Evolutionary conservation across 2,329 filamentous ascomycete species (phyloP).

Genomic region (Aschersonia sp.): DNA sequence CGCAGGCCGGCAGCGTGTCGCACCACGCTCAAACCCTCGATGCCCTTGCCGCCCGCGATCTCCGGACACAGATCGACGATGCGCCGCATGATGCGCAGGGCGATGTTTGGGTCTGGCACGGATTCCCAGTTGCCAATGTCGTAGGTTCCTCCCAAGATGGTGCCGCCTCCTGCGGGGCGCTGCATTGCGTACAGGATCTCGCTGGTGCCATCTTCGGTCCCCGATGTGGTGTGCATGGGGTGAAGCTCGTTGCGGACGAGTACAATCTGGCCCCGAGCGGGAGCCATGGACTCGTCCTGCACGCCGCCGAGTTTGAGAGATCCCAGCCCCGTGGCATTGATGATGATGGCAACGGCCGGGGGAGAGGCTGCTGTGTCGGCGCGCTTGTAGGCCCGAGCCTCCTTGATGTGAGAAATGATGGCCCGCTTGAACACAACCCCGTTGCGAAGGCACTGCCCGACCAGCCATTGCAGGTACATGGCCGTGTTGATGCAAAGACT

Average conservation of each 20-base stretch:
- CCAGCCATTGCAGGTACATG: constrained; percentile 75
- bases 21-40: constrained; percentile 60
- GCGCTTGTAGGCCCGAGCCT: constrained; percentile 35
- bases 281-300: constrained; percentile 55
- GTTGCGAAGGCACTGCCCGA: constrained; percentile 61
- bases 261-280: constrained; percentile 71
- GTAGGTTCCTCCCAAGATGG: constrained; percentile 74
- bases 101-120: constrained; percentile 65
- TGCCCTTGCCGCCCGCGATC: constrained; percentile 49
- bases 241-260: constrained; percentile 66
- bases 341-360: constrained; percentile 44
- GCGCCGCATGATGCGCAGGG: constrained; percentile 73
- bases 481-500: constrained; percentile 87
- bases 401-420: constrained; percentile 52
- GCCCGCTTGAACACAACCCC: constrained; percentile 55
- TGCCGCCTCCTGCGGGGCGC: constrained; percentile 65
- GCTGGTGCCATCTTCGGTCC: constrained; percentile 56
- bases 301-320: constrained; percentile 70
- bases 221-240: constrained; percentile 55
- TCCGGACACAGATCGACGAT: constrained; percentile 48
- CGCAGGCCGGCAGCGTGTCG: constrained; percentile 72
- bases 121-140: constrained; percentile 69
- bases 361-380: constrained; percentile 25
- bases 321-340: constrained; percentile 77
- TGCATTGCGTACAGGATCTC: constrained; percentile 75